Conservation (phyloP, 345 rosid genomes). For the Aquilaria yunnanensis region DNA sequence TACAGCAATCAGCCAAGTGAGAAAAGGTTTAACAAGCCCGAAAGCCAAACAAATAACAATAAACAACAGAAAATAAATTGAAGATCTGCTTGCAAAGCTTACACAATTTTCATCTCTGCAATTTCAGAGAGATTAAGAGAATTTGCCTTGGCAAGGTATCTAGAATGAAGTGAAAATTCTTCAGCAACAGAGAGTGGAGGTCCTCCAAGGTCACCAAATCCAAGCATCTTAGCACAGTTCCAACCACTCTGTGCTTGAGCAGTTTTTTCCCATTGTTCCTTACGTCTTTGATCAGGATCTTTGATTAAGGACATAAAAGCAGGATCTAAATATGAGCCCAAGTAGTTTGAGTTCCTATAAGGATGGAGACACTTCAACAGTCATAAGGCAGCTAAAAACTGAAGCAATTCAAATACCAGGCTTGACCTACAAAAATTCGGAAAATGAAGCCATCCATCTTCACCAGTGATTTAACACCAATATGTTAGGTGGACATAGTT, state of each 20-base stretch:
- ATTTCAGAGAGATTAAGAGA: conserved; percentile 91
- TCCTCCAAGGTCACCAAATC: conserved; percentile 90
- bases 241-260: conserved; percentile 77
- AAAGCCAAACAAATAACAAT: not conserved
- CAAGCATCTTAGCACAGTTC: conserved; percentile 81
- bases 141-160: conserved; percentile 94
- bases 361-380: conserved; percentile 7
- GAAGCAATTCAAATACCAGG: no score
- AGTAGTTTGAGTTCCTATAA: conserved; percentile 70
- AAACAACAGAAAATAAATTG: not conserved
- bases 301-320: conserved; percentile 93
- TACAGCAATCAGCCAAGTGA: no score
- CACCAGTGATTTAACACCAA: no score
- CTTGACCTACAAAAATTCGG: no score
- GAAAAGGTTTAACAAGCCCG: not conserved
- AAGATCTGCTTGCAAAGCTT: conserved; percentile 24
- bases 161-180: conserved; percentile 92
- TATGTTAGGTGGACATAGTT: no score
- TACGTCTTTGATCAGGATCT: conserved; percentile 93
- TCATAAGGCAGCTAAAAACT: not conserved
- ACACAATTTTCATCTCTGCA: conserved; percentile 98
- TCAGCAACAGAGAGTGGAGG: conserved; percentile 80
- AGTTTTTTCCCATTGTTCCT: conserved; percentile 96
- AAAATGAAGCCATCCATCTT: no score
- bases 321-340: conserved; percentile 93